Percentiles rank a stretch among this genome's conserved stretches.
phyloP scores from a whole-genome alignment of 2,329 filamentous ascomycete species.

The Aureobasidium sp. region DNA sequence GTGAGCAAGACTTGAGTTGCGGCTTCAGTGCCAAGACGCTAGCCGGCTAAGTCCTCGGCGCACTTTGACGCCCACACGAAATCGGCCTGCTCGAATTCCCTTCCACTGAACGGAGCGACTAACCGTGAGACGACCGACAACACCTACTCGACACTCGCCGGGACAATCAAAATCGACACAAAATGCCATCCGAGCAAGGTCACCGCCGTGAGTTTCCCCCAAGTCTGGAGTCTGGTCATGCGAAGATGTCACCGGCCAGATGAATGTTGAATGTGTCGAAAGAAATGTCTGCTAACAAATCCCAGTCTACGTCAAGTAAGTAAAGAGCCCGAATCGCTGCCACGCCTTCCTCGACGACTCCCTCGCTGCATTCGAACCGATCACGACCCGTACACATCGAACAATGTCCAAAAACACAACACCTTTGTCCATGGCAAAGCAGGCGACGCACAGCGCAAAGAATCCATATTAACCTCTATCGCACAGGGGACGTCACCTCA shows the following conservation, averaged over 20 bases:
- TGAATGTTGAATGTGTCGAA: not conserved
- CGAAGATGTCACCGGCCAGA: not conserved
- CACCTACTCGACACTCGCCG: conserved; percentile 11
- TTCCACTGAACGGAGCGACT: not conserved
- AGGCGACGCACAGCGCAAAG: not conserved
- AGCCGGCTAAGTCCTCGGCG: not conserved
- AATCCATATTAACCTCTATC: conserved; percentile 17
- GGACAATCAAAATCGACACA: conserved; percentile 11
- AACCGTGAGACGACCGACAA: conserved; percentile 9
- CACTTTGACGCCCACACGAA: not conserved
- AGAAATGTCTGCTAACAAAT: conserved; percentile 13
- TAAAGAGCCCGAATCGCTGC: conserved; percentile 3
- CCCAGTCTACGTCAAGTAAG: conserved; percentile 32
- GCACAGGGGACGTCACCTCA: conserved; percentile 88
- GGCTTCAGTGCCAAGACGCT: not conserved
- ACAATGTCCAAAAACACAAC: not conserved
- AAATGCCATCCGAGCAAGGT: conserved; percentile 15
- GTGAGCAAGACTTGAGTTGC: not conserved
- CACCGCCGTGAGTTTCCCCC: conserved; percentile 11
- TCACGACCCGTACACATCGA: not conserved
- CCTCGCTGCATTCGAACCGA: not conserved
- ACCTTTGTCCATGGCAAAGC: not conserved
- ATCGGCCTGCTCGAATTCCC: not conserved
- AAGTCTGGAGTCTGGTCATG: not conserved
- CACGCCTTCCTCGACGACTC: conserved; percentile 1